Evolutionary conservation across 306 rosid species (phyloP), one percentile per base, ranked within the genome.

Genomic region (Amphicarpaea edgeworthii): DNA sequence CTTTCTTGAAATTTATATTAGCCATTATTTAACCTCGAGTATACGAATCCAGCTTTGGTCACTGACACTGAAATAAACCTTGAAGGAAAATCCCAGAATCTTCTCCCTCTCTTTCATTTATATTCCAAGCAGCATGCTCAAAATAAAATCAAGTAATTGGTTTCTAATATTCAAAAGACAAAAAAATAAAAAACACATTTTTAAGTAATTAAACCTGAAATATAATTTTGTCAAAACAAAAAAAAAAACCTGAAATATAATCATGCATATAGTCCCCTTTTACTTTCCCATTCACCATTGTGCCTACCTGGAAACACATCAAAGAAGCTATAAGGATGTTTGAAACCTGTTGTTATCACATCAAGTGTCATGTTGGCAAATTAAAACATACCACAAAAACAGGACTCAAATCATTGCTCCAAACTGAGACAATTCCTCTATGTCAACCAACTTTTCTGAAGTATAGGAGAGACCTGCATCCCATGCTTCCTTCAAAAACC

Each of bases 201-300:
- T 76, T 58, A 7, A 57, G 45, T 21, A 58, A 21, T 43, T 47
- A 7, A 8, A 83, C 86, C 80, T 67, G 86, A 78, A 67, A 83
- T 78, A 34, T 34, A 34, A 34, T 34, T n/a, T n/a, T n/a, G n/a
- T n/a, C n/a, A n/a, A n/a, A n/a, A n/a, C n/a, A n/a, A n/a, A n/a
- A n/a, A n/a, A n/a, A n/a, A n/a, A 7, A 8, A 83, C 86, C 80
- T 67, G 86, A 78, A 67, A 83, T 78, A 34, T 34, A 34, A 34
- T 34, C 40, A 5, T 34, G 40, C 40, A 34, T 34, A 34, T 34
- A 34, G 40, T 75, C 79, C 20, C 19, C 5, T 37, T 75, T 77
- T 12, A 83, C 75, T 61, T 79, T 74, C 12, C 75, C 83, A 74
- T 68, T 80, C 23, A 72, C 86, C 86, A 79, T 83, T 68, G 83